Evolutionary conservation across 768 basidiomycete genomes (phyloP), one percentile per base, ranked within the genome.

Genomic region (Rhizopogon rudus): DNA sequence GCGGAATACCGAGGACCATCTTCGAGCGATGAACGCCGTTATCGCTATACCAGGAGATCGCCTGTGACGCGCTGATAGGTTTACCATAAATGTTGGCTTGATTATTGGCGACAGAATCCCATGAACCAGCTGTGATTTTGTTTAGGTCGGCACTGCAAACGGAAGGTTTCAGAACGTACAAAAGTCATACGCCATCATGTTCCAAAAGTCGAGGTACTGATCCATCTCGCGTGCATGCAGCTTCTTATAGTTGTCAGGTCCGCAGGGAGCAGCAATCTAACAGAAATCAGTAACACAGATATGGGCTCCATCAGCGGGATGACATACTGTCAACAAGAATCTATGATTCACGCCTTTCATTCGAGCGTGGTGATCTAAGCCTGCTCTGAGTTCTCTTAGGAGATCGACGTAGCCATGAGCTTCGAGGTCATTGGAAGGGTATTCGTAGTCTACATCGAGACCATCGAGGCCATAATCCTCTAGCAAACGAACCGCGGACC

Each of bases 401-500:
- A 99, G 75, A n/a, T 83, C 81, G 16, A 88, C 85, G 66, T 96
- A 98, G 3, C 92, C 93, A 25, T 67, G 70, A 0, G 95, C 94
- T 67, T 98, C 88, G 2, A 73, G 74, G 13, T 85, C 80, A 60
- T 88, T 84, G 44, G 80, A 75, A 0, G 97, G 97, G 67, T 96
- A 98, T 67, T 99, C 96, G 63, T 93, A 96, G 69, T 96, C 94
- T 29, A 95, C 72, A 63, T 96, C 94, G 8, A 96, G 73, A 0
- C 97, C 96, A 61, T 98, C 96, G 20, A 98, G 69, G 0, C 94
- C 97, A 56, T 91, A 91, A 69, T 98, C 87, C 66, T 98, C 93
- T 39, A 98, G 74, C 3, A 98, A 67, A 60, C 81, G 77, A 41
- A 98, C 77, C 1, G 92, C 79, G 28, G 85, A 87, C 37, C 80